Percentiles rank a stretch among this genome's conserved stretches.
Evolutionary conservation across 108 stramenopile genomes (phyloP).

Genomic region (Cyclotella baltica): DNA sequence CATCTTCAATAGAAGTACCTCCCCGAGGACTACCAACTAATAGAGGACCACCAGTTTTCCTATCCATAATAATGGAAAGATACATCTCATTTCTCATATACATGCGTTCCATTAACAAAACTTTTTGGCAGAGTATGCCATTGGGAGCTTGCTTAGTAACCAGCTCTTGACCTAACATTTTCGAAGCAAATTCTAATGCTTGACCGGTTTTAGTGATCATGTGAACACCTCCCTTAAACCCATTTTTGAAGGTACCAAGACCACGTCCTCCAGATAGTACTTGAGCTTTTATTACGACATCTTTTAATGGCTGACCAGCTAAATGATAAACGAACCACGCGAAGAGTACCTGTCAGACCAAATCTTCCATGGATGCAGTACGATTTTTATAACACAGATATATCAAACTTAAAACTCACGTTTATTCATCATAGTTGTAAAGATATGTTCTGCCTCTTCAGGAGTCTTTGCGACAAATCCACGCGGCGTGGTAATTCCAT

Average conservation of each 20-base stretch:
- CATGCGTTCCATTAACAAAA: conserved; percentile 85
- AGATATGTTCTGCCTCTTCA: conserved; percentile 80
- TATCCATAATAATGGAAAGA: conserved; percentile 84
- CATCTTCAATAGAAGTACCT: conserved; percentile 89
- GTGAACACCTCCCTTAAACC: conserved; percentile 90
- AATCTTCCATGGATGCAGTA: not conserved
- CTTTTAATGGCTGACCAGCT: conserved; percentile 40
- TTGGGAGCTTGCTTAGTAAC: conserved; percentile 83
- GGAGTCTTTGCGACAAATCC: conserved; percentile 70
- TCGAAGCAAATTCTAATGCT: conserved; percentile 66
- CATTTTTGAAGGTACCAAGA: conserved; percentile 83
- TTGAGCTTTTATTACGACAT: conserved; percentile 87
- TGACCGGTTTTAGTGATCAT: conserved; percentile 68
- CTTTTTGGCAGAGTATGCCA: conserved; percentile 62
- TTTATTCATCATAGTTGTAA: conserved; percentile 60
- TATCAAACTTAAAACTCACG: conserved; percentile 47
- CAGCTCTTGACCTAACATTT: conserved; percentile 85
- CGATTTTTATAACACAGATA: not conserved
- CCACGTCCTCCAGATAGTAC: conserved; percentile 90
- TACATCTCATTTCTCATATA: conserved; percentile 87
- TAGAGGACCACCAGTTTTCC: conserved; percentile 72
- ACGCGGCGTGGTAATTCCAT: conserved; percentile 72
- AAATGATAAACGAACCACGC: not conserved
- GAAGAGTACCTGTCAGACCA: not conserved
- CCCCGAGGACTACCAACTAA: conserved; percentile 76